Conservation (phyloP, 441 rosid species). For the Euphorbia corollata region DNA sequence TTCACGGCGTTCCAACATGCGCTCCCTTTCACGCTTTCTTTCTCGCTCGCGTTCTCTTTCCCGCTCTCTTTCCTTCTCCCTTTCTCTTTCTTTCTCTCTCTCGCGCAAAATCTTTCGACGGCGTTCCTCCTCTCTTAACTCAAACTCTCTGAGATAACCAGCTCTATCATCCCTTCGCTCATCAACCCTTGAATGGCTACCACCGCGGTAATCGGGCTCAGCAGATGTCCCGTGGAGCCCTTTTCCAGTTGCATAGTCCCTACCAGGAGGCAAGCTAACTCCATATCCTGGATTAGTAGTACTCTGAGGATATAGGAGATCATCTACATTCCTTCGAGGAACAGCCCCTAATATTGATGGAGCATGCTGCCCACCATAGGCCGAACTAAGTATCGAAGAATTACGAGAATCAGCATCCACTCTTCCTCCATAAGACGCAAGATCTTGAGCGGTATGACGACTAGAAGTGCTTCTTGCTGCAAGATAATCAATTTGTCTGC, state of each 20-base stretch:
- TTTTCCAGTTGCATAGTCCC: conserved; percentile 89
- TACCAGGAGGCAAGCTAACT: conserved; percentile 97
- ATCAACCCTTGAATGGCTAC: conserved; percentile 48
- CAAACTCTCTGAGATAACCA: conserved; percentile 90
- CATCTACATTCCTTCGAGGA: conserved; percentile 79
- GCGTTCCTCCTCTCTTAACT: conserved; percentile 93
- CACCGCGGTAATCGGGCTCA: conserved; percentile 66
- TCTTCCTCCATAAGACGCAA: conserved; percentile 76
- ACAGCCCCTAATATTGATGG: conserved; percentile 89
- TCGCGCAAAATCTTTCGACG: conserved; percentile 67
- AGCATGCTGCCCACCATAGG: conserved; percentile 64
- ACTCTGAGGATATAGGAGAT: conserved; percentile 54
- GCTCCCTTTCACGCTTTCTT: conserved; percentile 53
- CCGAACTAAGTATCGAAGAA: conserved; percentile 48
- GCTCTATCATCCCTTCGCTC: conserved; percentile 85
- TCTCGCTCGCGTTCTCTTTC: conserved; percentile 54
- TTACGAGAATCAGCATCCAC: conserved; percentile 69
- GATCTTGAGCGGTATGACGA: conserved; percentile 69
- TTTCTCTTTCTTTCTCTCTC: conserved; percentile 84
- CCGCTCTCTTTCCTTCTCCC: conserved; percentile 64
- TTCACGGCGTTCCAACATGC: conserved; percentile 60
- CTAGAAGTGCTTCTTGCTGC: conserved; percentile 73
- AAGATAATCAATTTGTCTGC: conserved; percentile 99
- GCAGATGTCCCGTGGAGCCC: conserved; percentile 71
- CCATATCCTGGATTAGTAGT: conserved; percentile 95